Conservation (phyloP, 371 early-diverging fungal genomes). For the Parasitella parasitica region DNA sequence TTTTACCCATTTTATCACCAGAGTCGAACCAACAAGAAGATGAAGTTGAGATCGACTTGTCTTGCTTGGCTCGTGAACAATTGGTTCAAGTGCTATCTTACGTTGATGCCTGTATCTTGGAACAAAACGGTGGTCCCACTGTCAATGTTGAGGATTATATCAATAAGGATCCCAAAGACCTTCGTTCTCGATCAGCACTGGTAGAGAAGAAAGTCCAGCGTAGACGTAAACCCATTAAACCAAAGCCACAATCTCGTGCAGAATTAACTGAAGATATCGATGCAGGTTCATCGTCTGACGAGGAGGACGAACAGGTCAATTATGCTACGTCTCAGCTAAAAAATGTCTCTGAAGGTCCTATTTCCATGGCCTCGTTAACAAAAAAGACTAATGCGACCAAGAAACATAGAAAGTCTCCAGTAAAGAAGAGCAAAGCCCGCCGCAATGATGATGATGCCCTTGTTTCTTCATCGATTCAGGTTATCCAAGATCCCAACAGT, state of each 20-base stretch:
- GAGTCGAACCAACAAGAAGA: slow-evolving; percentile 30
- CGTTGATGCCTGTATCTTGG: slow-evolving; percentile 51
- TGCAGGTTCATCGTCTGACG: slow-evolving; percentile 17
- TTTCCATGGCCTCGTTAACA: slow-evolving; percentile 43
- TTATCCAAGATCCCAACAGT: slow-evolving; percentile 28
- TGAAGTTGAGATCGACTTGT: slow-evolving; percentile 51
- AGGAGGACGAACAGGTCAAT: slow-evolving; percentile 4
- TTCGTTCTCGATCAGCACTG: slow-evolving; percentile 18
- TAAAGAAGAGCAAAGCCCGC: slow-evolving; percentile 2
- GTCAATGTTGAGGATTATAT: slow-evolving; percentile 42
- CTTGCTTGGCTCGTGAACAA: slow-evolving; percentile 47
- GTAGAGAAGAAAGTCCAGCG: neutral
- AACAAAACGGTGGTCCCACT: slow-evolving; percentile 48
- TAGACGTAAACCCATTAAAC: slow-evolving; percentile 16
- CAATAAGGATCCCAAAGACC: slow-evolving; percentile 16
- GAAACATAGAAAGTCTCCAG: slow-evolving; percentile 3
- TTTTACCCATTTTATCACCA: slow-evolving; percentile 42
- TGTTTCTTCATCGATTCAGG: slow-evolving; percentile 19
- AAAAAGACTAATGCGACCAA: slow-evolving; percentile 12
- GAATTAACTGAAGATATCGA: slow-evolving; percentile 28
- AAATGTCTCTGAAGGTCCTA: slow-evolving; percentile 25
- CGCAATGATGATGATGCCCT: slow-evolving; percentile 21
- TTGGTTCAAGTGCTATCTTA: slow-evolving; percentile 41
- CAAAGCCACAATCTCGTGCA: slow-evolving; percentile 15
- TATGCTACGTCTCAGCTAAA: neutral